These are phyloP conservation scores for Calocybe gangraenosa DNA, from an alignment of 768 basidiomycete genomes.

Conservation along the genomic window DNA sequence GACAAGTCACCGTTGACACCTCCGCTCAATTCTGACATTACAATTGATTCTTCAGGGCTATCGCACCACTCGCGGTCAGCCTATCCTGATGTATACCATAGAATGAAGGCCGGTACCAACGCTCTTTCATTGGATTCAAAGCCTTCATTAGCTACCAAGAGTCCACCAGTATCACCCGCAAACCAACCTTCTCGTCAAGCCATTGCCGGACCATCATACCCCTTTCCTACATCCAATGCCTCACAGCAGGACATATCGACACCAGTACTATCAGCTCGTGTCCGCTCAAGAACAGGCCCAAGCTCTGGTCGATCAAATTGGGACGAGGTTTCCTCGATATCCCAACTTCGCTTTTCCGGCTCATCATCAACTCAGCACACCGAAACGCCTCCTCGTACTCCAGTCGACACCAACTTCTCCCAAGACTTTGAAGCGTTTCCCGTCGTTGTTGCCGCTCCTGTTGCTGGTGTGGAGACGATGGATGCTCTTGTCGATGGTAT, in stretches of 20 bases:
- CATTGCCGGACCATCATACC: slow-evolving; percentile 27
- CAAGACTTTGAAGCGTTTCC: slow-evolving; percentile 48
- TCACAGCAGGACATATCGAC: slow-evolving; percentile 23
- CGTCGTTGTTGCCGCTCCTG: slow-evolving; percentile 71
- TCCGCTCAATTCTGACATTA: slow-evolving; percentile 17
- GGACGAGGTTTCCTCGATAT: slow-evolving; percentile 38
- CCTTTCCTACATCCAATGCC: slow-evolving; percentile 38
- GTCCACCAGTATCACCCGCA: slow-evolving; percentile 12
- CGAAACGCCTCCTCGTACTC: slow-evolving; percentile 72
- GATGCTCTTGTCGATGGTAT: slow-evolving; percentile 88
- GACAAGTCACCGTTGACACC: slow-evolving; percentile 31
- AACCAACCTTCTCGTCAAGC: slow-evolving; percentile 10
- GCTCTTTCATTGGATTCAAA: slow-evolving; percentile 29
- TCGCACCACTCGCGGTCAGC: slow-evolving; percentile 27
- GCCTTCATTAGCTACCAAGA: slow-evolving; percentile 20
- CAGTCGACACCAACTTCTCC: slow-evolving; percentile 41
- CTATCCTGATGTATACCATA: slow-evolving; percentile 46
- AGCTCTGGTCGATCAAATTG: slow-evolving; percentile 44
- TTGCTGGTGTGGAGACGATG: slow-evolving; percentile 80
- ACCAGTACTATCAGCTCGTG: slow-evolving; percentile 31
- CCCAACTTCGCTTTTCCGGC: slow-evolving; percentile 59
- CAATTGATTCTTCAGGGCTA: slow-evolving; percentile 22
- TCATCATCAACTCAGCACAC: slow-evolving; percentile 64
- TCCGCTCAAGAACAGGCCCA: slow-evolving; percentile 57
- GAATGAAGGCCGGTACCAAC: slow-evolving; percentile 31